Evolutionary conservation across 352 stramenopile genomes (phyloP).

Genomic region (Phytophthora chlamydospora): DNA sequence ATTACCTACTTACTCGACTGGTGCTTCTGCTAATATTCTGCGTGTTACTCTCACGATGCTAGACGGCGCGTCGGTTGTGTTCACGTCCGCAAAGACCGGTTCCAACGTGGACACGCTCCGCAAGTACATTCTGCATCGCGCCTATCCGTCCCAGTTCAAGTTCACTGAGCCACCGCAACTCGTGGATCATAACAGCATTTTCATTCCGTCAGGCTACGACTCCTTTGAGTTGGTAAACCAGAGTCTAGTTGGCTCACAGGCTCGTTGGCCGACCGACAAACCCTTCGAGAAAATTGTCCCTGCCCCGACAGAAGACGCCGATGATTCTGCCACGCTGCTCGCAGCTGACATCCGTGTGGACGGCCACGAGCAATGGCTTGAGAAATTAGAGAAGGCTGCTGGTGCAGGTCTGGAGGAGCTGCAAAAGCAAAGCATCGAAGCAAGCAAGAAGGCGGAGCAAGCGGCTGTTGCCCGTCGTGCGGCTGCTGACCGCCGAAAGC

Average conservation of each 20-base stretch:
- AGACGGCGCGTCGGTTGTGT: constrained; percentile 82
- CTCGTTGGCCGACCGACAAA: constrained; percentile 78
- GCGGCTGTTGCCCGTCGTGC: constrained; percentile 68
- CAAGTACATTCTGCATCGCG: constrained; percentile 80
- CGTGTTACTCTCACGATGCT: constrained; percentile 1
- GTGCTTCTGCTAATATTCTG: constrained; percentile 15
- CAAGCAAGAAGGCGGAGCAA: constrained; percentile 80
- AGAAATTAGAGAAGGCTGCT: constrained; percentile 83
- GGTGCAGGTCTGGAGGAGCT: constrained; percentile 78
- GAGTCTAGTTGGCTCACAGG: constrained; percentile 76
- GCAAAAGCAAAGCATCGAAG: constrained; percentile 87
- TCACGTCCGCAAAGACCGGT: constrained; percentile 82
- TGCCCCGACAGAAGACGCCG: constrained; percentile 51
- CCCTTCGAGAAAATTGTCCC: constrained; percentile 84
- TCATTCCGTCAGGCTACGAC: constrained; percentile 83
- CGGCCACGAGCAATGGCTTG: constrained; percentile 75
- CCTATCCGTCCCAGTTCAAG: constrained; percentile 72
- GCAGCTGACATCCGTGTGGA: constrained; percentile 68
- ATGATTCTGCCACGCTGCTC: constrained; percentile 31
- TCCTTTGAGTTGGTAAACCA: constrained; percentile 77
- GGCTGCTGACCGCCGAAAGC: constrained; percentile 74
- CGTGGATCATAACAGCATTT: constrained; percentile 71
- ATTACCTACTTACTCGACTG: background rate
- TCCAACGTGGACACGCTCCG: constrained; percentile 76
- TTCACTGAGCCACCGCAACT: constrained; percentile 74